Evolutionary conservation across 345 rosid species (phyloP).

Genomic region (Isatis tinctoria): DNA sequence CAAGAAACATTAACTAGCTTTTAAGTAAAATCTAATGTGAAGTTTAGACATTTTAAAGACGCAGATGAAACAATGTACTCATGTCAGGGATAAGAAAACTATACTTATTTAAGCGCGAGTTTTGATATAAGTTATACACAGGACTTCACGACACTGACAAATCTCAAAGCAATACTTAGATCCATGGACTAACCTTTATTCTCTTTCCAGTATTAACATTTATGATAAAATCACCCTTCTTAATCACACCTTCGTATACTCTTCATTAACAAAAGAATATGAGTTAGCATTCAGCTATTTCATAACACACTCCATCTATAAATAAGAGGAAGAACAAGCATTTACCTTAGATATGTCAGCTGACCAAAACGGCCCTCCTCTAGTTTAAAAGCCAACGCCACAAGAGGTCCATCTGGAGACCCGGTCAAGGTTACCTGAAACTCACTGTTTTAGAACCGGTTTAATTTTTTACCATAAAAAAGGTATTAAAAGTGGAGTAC

Average conservation of each 20-base stretch:
- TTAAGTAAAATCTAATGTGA: not conserved
- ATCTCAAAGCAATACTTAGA: not conserved
- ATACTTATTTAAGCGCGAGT: no score
- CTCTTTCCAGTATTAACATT: slow-evolving; percentile 93
- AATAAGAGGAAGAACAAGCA: not conserved
- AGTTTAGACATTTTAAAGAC: no score
- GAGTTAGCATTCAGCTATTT: slow-evolving; percentile 30
- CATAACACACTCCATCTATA: not conserved
- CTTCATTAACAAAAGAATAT: slow-evolving; percentile 40
- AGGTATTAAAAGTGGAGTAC: slow-evolving; percentile 31
- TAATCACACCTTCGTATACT: slow-evolving; percentile 87
- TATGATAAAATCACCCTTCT: slow-evolving; percentile 87
- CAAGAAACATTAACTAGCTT: slow-evolving; percentile 14
- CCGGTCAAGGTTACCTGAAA: slow-evolving; percentile 70
- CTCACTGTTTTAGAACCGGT: slow-evolving; percentile 6
- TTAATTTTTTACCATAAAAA: not conserved
- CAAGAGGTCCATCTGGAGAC: slow-evolving; percentile 93
- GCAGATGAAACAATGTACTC: no score
- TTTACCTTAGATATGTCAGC: slow-evolving; percentile 80
- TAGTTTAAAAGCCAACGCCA: slow-evolving; percentile 94
- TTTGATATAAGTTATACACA: not conserved
- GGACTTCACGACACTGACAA: not conserved
- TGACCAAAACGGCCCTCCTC: slow-evolving; percentile 99
- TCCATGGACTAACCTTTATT: slow-evolving; percentile 65
- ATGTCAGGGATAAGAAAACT: no score